Evolutionary conservation across 2,329 filamentous ascomycete genomes (phyloP).

Genomic region (Thelonectria rubi): DNA sequence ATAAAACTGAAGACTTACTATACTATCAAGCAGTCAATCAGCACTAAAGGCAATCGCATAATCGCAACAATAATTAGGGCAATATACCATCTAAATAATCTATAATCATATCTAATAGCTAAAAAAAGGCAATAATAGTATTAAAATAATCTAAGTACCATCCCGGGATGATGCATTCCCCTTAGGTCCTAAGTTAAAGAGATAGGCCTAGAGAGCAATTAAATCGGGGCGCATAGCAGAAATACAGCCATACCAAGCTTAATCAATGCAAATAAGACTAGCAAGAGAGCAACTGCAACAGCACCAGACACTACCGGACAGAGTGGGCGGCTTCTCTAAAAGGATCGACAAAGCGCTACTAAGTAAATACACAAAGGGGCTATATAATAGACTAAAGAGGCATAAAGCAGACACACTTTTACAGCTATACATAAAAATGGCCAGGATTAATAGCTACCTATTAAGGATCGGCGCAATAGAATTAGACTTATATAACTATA

Average conservation of each 20-base stretch:
- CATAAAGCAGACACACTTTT: background rate
- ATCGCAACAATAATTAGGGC: no score
- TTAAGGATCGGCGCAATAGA: background rate
- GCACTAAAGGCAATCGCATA: background rate
- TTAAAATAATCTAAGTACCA: slow-evolving; percentile 1
- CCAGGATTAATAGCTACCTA: background rate
- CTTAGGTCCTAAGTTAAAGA: background rate
- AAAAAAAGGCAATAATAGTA: background rate
- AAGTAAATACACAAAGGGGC: background rate
- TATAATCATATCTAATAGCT: background rate
- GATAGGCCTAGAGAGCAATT: background rate
- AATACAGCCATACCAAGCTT: background rate
- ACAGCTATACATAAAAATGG: background rate
- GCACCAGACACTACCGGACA: background rate
- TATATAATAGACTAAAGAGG: background rate
- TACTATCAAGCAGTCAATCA: no score
- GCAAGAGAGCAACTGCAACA: background rate
- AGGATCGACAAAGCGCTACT: background rate
- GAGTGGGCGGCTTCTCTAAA: background rate
- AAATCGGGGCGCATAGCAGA: background rate
- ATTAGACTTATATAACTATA: background rate
- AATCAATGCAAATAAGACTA: background rate
- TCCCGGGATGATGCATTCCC: background rate
- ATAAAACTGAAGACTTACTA: background rate
- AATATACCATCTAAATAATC: background rate